These are phyloP conservation scores for Pythium aristosporum DNA, from an alignment of 352 stramenopile genomes.

Conservation along the genomic window DNA sequence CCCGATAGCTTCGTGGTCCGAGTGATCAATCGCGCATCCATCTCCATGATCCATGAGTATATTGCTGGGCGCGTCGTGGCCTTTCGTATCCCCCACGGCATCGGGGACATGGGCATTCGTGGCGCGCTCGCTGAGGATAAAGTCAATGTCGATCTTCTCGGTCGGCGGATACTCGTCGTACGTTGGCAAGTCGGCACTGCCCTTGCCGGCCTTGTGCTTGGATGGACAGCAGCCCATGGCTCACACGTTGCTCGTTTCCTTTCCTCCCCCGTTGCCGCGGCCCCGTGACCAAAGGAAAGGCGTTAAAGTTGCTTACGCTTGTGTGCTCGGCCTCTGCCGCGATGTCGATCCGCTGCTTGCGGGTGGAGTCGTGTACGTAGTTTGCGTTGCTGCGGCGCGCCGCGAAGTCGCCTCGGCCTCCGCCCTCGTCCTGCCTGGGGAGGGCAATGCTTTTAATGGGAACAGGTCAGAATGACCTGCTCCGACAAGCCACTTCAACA, in stretches of 20 bases:
- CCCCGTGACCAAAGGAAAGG: background rate
- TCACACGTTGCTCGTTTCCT: too few relatives aligned
- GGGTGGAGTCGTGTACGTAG: conserved; percentile 1
- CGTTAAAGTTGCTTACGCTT: background rate
- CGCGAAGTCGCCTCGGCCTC: background rate
- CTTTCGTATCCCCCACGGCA: background rate
- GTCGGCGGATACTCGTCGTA: conserved; percentile 20
- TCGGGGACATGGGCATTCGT: conserved; percentile 5
- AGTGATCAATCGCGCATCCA: conserved; percentile 28
- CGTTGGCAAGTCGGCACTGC: background rate
- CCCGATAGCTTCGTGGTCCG: conserved; percentile 29
- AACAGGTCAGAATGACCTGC: conserved; percentile 8
- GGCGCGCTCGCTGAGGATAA: conserved; percentile 15
- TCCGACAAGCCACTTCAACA: conserved; percentile 13
- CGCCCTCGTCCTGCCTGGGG: background rate
- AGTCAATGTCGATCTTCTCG: conserved; percentile 21
- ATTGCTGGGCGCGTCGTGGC: conserved; percentile 15
- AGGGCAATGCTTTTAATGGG: conserved; percentile 15
- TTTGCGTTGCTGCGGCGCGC: background rate
- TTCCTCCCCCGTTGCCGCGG: background rate
- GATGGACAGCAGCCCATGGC: conserved; percentile 69
- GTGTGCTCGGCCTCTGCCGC: background rate
- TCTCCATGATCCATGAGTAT: conserved; percentile 45
- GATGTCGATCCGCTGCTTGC: background rate
- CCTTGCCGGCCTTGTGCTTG: conserved; percentile 31